Evolutionary conservation across 129 eudicot genomes (phyloP).

Genomic region (Lactuca saligna): DNA sequence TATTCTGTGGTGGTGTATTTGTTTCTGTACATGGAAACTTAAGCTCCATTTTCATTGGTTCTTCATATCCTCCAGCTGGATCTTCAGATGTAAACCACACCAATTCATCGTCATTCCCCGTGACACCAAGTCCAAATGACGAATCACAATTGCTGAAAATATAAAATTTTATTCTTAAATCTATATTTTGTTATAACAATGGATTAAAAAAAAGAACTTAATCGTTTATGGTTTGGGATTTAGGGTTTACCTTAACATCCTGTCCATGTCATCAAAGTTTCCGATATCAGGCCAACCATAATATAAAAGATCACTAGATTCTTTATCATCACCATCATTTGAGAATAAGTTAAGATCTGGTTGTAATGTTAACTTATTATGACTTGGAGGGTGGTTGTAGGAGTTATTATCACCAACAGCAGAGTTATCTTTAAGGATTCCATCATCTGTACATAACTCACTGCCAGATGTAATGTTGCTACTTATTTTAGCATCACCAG

Average conservation of each 20-base stretch:
- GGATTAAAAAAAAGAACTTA: not conserved
- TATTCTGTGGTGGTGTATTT: conserved; percentile 30
- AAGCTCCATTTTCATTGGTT: conserved; percentile 44
- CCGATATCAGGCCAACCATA: conserved; percentile 82
- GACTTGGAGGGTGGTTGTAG: conserved; percentile 39
- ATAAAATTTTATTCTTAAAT: conserved; percentile 9
- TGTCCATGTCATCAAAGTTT: conserved; percentile 89
- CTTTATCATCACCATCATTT: conserved; percentile 46
- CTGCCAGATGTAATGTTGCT: conserved; percentile 27
- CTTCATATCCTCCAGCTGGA: conserved; percentile 57
- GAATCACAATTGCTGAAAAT: conserved; percentile 85
- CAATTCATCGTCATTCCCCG: conserved; percentile 59
- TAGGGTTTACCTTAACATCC: conserved; percentile 70
- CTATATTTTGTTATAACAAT: not conserved
- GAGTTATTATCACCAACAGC: conserved; percentile 47
- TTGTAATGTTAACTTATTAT: conserved; percentile 22
- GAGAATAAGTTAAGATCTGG: conserved; percentile 48
- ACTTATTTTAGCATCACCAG: conserved; percentile 38
- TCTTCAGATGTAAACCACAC: conserved; percentile 75
- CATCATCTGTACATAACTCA: conserved; percentile 49
- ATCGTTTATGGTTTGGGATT: not conserved
- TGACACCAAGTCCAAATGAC: conserved; percentile 63
- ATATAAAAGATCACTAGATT: conserved; percentile 51
- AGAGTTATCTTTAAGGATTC: conserved; percentile 37
- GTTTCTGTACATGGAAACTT: conserved; percentile 47